phyloP scores from a whole-genome alignment of 1,284 basidiomycete genomes.

The Microbotryum silenes-acaulis region DNA sequence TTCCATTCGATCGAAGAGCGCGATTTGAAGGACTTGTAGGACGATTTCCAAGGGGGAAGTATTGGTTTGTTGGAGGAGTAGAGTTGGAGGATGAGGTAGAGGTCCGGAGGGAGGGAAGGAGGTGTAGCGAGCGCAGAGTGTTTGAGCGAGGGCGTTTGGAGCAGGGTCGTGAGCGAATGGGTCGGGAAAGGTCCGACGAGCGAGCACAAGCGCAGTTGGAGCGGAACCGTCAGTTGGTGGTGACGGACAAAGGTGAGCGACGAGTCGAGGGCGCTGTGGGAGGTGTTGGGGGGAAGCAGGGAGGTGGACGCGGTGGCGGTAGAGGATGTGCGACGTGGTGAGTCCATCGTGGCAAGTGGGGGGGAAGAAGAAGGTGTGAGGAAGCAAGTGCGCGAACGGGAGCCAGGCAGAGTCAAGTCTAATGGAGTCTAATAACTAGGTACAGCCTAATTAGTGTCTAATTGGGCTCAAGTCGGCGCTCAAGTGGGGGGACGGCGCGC shows the following conservation, averaged over 20 bases:
- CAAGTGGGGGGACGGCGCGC: too few species aligned
- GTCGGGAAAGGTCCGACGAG: slow-evolving; percentile 12
- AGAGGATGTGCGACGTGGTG: too few species aligned
- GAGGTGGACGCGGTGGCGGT: too few species aligned
- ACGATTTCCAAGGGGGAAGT: slow-evolving; percentile 80
- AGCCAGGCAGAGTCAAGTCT: too few species aligned
- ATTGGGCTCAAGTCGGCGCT: too few species aligned
- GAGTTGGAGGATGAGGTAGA: slow-evolving; percentile 85
- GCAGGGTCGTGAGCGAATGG: slow-evolving; percentile 7
- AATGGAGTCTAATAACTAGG: too few species aligned
- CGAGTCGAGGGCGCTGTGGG: slow-evolving; percentile 9
- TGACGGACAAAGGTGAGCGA: slow-evolving; percentile 73
- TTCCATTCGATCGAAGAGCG: slow-evolving; percentile 73
- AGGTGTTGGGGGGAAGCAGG: too few species aligned
- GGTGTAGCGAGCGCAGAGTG: slow-evolving; percentile 53
- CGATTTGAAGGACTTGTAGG: slow-evolving; percentile 83
- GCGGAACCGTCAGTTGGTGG: slow-evolving; percentile 72
- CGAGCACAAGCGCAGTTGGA: slow-evolving; percentile 65
- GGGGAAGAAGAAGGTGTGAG: too few species aligned
- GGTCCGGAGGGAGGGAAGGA: slow-evolving; percentile 64
- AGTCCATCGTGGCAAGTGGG: too few species aligned
- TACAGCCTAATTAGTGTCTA: too few species aligned
- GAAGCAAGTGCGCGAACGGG: too few species aligned
- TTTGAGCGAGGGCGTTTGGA: slow-evolving; percentile 15
- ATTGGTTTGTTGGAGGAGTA: slow-evolving; percentile 87